Evolutionary conservation across 352 stramenopile genomes (phyloP), one percentile per base, ranked within the genome.

Genomic region (Globisporangium sylvaticum): DNA sequence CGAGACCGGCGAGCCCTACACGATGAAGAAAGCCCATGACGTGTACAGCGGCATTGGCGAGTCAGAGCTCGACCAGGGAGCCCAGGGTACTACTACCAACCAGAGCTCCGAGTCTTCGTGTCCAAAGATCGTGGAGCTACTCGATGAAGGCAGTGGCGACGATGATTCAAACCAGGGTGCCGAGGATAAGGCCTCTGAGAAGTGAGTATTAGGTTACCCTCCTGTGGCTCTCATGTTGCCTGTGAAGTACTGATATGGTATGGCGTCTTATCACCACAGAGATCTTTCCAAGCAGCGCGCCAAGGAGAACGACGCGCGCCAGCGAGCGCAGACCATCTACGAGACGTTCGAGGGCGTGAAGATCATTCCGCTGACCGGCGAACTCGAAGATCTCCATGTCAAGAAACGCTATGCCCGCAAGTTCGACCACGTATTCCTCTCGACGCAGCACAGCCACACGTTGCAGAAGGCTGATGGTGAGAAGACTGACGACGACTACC

Each of bases 1-100:
- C 31, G 94, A 98, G 70, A 96, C 86, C 3, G 87, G 87, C 0
- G 77, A 81, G 20, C 71, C 78, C 20, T 98, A 98, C 78, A 73
- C 77, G 44, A 97, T 98, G 90, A 85, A 74, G 52, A 97, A 95
- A 72, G 84, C 78, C 1, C 87, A 95, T 66, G 87, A 95, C 22
- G 87, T 95, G 62, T 95, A 92, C 75, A 95, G 87, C 34, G 87
- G 87, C n/a, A 91, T 95, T 50, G 78, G 88, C 39, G 78, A 91
- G 53, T 69, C 68, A n/a, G 73, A 78, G 42, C 65, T 69, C 10
- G 64, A 68, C 14, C 42, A 25, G n/a, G 48, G 56, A 9, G 62
- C 68, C 4, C 25, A 37, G 10, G 32, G 32, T 44, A 5, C 20
- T 44, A 5, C 20, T 29, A 62, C 50, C 18, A 68, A 63, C 31